Base-by-base conservation (phyloP, 129 eudicot species). In the Tagetes patula region DNA sequence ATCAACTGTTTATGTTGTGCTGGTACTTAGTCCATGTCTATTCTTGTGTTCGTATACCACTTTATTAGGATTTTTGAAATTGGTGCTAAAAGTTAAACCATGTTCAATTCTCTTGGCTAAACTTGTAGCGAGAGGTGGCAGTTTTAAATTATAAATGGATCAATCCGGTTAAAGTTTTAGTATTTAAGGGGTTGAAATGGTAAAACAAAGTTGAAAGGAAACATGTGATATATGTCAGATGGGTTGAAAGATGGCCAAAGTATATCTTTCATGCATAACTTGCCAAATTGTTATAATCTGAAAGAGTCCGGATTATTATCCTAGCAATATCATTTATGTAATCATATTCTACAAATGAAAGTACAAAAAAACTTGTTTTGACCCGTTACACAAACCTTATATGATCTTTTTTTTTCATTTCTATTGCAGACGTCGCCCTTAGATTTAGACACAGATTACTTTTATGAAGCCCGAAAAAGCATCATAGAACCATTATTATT, bases 391-490 rank as follows among this genome's bases (percentile, higher is more conserved):
- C 20, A 58, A 8, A 32, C 41, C 41, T 64, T 65, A 63, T 50
- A 8, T 43, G 34, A 77, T 8, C 6, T 38, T 20, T 30, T 33
- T 73, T n/a, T 30, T 71, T 46, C 7, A 53, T 78, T 38, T 75
- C 11, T 37, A 72, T 75, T 86, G 75, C 89, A 93, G 95, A 89
- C 82, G 6, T 89, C 96, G 41, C 98, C 98, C 1, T 77, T 93
- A 74, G 98, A 93, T 79, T 75, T 93, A 69, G 92, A 87, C 46
- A 85, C 92, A 0, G 98, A 90, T 73, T 56, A 78, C 74, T 93
- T 93, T 66, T 93, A 93, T 45, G 88, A 75, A 75, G 75, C 79
- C 9, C 79, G 98, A 67, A 86, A 85, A 82, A 47, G 41, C 70
- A 69, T 87, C 31, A 81, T 89, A 62, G 98, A 93, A 83, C 34